Evolutionary conservation across 108 stramenopile genomes (phyloP).

Genomic region (Epipyxis sp.): DNA sequence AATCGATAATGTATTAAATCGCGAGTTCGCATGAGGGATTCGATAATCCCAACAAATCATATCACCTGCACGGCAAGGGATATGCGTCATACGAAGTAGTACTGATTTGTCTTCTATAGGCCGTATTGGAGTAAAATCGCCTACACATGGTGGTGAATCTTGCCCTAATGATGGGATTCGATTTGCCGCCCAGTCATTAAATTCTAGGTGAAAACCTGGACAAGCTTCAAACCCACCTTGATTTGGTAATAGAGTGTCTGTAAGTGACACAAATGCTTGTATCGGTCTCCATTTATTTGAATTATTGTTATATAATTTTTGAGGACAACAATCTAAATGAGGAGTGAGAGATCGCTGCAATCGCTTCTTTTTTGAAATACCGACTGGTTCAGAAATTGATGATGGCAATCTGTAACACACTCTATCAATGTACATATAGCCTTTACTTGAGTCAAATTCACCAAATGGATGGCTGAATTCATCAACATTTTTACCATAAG

Average conservation of each 20-base stretch:
- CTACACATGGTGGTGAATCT: slow-evolving; percentile 62
- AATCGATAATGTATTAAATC: slow-evolving; percentile 55
- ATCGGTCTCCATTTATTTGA: slow-evolving; percentile 82
- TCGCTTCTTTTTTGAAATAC: slow-evolving; percentile 53
- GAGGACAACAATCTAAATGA: slow-evolving; percentile 88
- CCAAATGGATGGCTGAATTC: slow-evolving; percentile 35
- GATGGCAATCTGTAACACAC: slow-evolving; percentile 74
- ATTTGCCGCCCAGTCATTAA: slow-evolving; percentile 59
- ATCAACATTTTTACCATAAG: slow-evolving; percentile 41
- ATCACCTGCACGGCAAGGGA: slow-evolving; percentile 74
- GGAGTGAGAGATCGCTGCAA: slow-evolving; percentile 84
- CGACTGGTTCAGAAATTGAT: neutral
- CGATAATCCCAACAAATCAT: slow-evolving; percentile 85
- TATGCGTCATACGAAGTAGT: slow-evolving; percentile 64
- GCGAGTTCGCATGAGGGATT: slow-evolving; percentile 79
- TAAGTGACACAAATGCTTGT: slow-evolving; percentile 80
- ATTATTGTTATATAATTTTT: slow-evolving; percentile 54
- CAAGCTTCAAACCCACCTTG: slow-evolving; percentile 85
- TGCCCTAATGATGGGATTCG: neutral
- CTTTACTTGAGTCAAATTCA: slow-evolving; percentile 5
- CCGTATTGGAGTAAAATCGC: slow-evolving; percentile 82
- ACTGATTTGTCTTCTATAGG: slow-evolving; percentile 72
- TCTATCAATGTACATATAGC: slow-evolving; percentile 71
- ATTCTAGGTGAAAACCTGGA: slow-evolving; percentile 79
- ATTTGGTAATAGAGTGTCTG: slow-evolving; percentile 67